These are phyloP conservation scores for Oenanthe sinensis DNA, from an alignment of 129 eudicot species.

Conservation along the genomic window DNA sequence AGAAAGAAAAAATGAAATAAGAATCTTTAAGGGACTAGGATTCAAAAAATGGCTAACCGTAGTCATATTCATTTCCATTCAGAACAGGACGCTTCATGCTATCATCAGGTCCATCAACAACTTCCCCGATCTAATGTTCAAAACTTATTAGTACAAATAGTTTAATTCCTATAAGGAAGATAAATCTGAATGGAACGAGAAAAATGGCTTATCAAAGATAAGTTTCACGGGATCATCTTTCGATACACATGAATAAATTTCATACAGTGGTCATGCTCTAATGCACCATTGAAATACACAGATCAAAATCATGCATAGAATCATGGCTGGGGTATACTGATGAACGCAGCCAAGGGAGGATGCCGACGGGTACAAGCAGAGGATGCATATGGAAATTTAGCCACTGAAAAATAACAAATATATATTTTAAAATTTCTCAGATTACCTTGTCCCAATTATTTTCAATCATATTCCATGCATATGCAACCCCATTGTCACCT, in stretches of 20 bases:
- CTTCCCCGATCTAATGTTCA: conserved; percentile 73
- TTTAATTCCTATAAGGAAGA: neutral
- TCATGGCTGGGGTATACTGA: neutral
- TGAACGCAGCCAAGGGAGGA: neutral
- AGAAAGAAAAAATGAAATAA: neutral
- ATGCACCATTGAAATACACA: neutral
- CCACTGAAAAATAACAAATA: neutral
- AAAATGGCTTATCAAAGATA: neutral
- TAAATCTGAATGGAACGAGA: neutral
- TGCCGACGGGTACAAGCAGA: neutral
- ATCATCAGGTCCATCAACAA: conserved; percentile 97
- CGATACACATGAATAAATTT: neutral
- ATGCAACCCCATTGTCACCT: conserved; percentile 99
- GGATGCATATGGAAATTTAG: neutral
- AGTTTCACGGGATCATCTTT: neutral
- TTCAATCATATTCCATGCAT: conserved; percentile 79
- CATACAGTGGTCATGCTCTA: neutral
- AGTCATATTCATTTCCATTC: conserved; percentile 83
- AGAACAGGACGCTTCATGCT: conserved; percentile 58
- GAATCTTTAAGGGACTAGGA: conserved; percentile 10
- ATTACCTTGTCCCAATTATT: conserved; percentile 90
- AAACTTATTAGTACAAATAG: conserved; percentile 4
- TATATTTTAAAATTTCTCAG: neutral
- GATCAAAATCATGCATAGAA: neutral
- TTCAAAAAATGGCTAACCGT: conserved; percentile 47